Percentiles rank a stretch among this genome's conserved stretches.
phyloP scores from a whole-genome alignment of 2,329 filamentous ascomycete genomes.

The Aureobasidium sp. region DNA sequence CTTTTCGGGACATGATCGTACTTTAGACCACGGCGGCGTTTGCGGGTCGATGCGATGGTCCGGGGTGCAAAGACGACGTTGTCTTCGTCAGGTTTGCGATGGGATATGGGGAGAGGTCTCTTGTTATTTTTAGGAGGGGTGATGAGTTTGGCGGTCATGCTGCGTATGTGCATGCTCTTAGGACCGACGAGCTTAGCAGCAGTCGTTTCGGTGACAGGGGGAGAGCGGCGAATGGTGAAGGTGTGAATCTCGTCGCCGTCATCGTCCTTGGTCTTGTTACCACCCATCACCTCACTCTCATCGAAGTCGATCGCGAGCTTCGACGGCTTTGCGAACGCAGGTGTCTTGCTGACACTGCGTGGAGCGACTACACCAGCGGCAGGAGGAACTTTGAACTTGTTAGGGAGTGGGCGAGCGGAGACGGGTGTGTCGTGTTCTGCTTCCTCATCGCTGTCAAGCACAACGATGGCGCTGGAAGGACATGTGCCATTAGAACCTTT shows the following conservation, averaged over 20 bases:
- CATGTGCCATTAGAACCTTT: background rate
- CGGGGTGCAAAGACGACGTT: no score
- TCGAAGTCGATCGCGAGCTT: background rate
- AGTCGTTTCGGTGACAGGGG: background rate
- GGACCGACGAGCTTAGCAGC: background rate
- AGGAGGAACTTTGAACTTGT: background rate
- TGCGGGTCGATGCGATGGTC: background rate
- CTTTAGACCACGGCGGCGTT: background rate
- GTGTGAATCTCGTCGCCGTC: background rate
- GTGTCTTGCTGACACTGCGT: background rate
- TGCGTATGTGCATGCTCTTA: background rate
- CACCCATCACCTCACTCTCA: no score
- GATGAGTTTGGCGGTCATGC: background rate
- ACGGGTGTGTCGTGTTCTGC: background rate
- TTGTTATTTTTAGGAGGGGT: background rate
- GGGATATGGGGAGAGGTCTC: background rate
- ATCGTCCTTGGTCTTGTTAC: background rate
- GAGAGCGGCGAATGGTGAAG: background rate
- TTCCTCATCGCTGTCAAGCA: background rate
- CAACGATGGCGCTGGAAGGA: background rate
- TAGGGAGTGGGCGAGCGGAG: background rate
- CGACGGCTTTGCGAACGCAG: background rate
- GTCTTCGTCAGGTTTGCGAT: background rate
- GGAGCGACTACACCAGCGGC: background rate
- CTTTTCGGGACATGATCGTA: background rate